Evolutionary conservation across 2,329 filamentous ascomycete genomes (phyloP), one percentile per base, ranked within the genome.

Genomic region (Ceratocystis ficicola): DNA sequence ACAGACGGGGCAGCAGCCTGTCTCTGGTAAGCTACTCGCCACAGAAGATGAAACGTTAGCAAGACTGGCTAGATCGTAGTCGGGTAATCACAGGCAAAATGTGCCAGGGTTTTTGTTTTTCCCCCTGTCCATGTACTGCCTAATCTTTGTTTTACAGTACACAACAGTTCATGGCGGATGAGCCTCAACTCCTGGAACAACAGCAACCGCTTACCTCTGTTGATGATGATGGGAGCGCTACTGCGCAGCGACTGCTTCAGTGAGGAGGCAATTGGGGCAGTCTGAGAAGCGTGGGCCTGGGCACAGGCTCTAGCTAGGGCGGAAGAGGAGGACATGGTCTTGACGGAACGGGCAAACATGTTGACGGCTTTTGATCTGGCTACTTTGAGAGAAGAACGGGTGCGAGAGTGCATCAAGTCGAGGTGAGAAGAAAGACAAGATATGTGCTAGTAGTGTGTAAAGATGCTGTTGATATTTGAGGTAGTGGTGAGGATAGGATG

Each of bases 291-390:
- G 36, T 28, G 22, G 62, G 44, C 44, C 46, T 59, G 52, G 44
- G 55, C 30, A 44, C 32, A 50, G 28, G 46, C 57, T 41, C 44
- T 62, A 46, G 44, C 59, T 20, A 62, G 32, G n/a, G 63, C 30
- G 28, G 63, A 62, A n/a, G 63, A 62, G 20, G 57, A 61, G 17
- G 44, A 20, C 28, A 65, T 20, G 50, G 66, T 46, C 59, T 67
- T 67, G 66, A 65, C 28, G 52, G 66, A 62, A 59, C 66, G 66
- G 28, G 66, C 57, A 46, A 67, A 62, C 66, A 67, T 67, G 36
- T 17, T 67, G 55, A 44, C 32, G 22, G 30, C 22, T 63, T 62
- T 59, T 32, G 44, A 50, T 61, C 22, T 20, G 28, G 25, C 36
- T 22, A 44, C 30, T 52, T 59, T 66, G 46, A 28, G 20, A 57